phyloP scores from a whole-genome alignment of 208 protist species.

The Acanthamoeba royreba region DNA sequence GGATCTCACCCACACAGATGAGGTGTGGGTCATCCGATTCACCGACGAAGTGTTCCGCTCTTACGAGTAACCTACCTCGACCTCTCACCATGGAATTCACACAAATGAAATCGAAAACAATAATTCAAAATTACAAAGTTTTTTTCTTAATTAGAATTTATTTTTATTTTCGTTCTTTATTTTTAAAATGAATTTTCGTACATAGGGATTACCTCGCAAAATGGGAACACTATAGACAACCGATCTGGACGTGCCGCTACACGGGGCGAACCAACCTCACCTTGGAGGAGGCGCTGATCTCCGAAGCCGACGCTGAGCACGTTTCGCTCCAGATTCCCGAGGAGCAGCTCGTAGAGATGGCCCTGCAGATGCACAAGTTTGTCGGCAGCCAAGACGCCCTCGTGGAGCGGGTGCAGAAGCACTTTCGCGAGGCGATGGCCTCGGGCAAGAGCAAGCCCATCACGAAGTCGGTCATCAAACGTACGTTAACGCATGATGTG shows the following conservation, averaged over 20 bases:
- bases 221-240: slow-evolving; percentile 1
- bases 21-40: not conserved
- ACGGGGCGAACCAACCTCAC: not conserved
- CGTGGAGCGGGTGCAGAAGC: not conserved
- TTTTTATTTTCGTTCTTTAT: too few species aligned
- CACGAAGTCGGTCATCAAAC: not conserved
- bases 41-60: not conserved
- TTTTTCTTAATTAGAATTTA: not conserved
- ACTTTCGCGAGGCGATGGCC: not conserved
- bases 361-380: not conserved
- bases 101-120: too few species aligned
- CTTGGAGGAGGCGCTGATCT: slow-evolving; percentile 8
- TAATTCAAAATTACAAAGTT: not conserved
- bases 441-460: not conserved
- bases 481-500: too few species aligned
- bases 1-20: not conserved
- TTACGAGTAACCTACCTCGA: too few species aligned
- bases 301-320: not conserved
- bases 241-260: not conserved
- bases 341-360: not conserved
- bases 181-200: too few species aligned
- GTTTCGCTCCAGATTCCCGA: not conserved
- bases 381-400: not conserved
- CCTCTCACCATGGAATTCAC: not conserved
- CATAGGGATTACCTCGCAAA: not conserved